Conservation (phyloP, 768 basidiomycete species). For the Rhodotorula toruloides region DNA sequence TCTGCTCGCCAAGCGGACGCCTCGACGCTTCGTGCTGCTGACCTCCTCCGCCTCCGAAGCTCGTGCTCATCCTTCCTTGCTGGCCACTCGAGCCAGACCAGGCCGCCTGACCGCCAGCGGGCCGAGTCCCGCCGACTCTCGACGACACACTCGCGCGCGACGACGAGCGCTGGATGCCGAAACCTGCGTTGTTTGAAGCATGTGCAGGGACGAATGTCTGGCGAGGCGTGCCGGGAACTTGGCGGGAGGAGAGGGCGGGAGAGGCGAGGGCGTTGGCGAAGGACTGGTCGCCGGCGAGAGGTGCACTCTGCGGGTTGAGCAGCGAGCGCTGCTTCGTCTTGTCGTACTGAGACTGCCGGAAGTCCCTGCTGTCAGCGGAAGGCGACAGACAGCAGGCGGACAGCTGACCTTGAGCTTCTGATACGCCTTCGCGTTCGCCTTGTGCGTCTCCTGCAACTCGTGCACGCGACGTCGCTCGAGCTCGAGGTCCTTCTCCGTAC, state of each 20-base stretch:
- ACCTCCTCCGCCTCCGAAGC: too few species aligned
- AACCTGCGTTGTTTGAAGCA: background rate
- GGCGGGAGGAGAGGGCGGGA: background rate
- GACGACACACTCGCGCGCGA: too few species aligned
- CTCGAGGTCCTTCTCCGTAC: conserved; percentile 35
- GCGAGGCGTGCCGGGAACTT: background rate
- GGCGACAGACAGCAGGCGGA: too few species aligned
- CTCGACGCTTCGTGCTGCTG: too few species aligned
- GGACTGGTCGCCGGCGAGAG: background rate
- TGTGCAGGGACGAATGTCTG: conserved; percentile 6
- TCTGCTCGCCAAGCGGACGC: too few species aligned
- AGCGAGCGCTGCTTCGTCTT: conserved; percentile 35
- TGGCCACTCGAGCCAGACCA: too few species aligned
- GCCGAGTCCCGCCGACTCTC: too few species aligned
- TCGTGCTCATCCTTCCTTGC: too few species aligned
- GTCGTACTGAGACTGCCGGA: conserved; percentile 31
- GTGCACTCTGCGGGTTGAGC: conserved; percentile 2
- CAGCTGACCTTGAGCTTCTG: conserved; percentile 39
- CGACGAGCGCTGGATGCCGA: background rate
- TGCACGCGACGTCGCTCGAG: conserved; percentile 33
- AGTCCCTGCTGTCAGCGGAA: background rate
- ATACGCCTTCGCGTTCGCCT: conserved; percentile 42
- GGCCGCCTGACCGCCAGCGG: too few species aligned
- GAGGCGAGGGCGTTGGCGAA: background rate
- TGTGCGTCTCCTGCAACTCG: conserved; percentile 42